A percentile compares a stretch with the other conserved stretches of the same genome.
Evolutionary conservation across 345 rosid species (phyloP).

Genomic region (Nasturtium officinale): DNA sequence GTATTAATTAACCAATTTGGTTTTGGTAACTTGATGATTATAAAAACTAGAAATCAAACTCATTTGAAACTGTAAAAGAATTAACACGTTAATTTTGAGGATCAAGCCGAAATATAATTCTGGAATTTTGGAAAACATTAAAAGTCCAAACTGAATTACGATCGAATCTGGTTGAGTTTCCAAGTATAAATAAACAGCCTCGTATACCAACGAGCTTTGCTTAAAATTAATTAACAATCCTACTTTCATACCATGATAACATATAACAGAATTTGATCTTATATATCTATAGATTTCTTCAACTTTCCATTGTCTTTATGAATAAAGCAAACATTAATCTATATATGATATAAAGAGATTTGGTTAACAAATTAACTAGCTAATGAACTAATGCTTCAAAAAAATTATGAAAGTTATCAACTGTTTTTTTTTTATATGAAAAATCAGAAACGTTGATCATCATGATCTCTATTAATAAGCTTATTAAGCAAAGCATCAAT

Average conservation of each 20-base stretch:
- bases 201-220: not conserved
- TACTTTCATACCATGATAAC: not conserved
- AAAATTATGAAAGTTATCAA: not conserved
- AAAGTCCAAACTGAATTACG: not conserved
- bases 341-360: conserved; percentile 13
- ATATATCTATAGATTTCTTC: not conserved
- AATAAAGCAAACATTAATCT: conserved; percentile 14
- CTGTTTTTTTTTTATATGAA: too few relatives aligned
- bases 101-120: not conserved
- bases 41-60: not conserved
- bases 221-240: not conserved
- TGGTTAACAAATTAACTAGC: not conserved
- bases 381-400: conserved; percentile 20
- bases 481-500: conserved; percentile 75
- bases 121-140: not conserved
- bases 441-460: conserved; percentile 40
- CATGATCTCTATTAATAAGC: conserved; percentile 63
- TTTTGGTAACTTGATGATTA: conserved; percentile 15
- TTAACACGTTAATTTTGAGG: not conserved
- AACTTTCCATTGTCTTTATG: not conserved
- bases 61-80: not conserved
- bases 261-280: not conserved
- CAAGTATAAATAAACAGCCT: not conserved
- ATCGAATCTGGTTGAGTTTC: not conserved
- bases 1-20: conserved; percentile 20